phyloP scores from a whole-genome alignment of 1,284 basidiomycete genomes.

The Phellopilus nigrolimitatus region DNA sequence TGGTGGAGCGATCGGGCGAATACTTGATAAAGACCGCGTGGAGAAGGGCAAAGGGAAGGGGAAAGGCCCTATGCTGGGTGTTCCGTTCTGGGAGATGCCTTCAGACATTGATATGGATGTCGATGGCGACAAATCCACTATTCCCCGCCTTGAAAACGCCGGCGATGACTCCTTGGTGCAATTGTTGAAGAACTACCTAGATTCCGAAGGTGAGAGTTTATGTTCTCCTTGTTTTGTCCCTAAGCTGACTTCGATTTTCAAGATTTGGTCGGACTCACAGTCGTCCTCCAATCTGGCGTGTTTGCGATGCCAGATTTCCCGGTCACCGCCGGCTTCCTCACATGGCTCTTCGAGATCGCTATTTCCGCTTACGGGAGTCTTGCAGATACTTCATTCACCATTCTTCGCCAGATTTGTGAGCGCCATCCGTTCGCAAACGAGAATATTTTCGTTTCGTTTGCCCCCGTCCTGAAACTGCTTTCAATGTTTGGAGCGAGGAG shows the following conservation, averaged over 20 bases:
- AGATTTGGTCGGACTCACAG: constrained; percentile 4
- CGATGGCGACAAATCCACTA: not conserved
- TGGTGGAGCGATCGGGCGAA: constrained; percentile 35
- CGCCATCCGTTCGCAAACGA: not conserved
- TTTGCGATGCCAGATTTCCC: not conserved
- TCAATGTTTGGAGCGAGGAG: constrained; percentile 1
- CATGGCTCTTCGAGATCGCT: constrained; percentile 20
- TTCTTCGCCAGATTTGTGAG: not conserved
- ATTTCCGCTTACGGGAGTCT: constrained; percentile 1
- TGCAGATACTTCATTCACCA: not conserved
- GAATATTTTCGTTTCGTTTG: not conserved
- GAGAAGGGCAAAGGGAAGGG: constrained; percentile 25
- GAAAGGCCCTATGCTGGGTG: constrained; percentile 26
- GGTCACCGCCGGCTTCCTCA: constrained; percentile 1
- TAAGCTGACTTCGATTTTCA: not conserved
- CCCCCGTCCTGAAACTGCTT: not conserved
- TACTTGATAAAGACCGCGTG: constrained; percentile 35
- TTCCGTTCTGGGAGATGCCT: constrained; percentile 35
- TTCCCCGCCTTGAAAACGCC: constrained; percentile 5
- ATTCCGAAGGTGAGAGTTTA: constrained; percentile 3
- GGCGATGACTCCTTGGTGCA: not conserved
- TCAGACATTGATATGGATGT: constrained; percentile 27
- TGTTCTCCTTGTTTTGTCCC: not conserved
- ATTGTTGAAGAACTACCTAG: not conserved
- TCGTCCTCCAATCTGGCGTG: constrained; percentile 3